Evolutionary conservation across 23 red algal species (phyloP).

Genomic region (Gracilaria gracilis): DNA sequence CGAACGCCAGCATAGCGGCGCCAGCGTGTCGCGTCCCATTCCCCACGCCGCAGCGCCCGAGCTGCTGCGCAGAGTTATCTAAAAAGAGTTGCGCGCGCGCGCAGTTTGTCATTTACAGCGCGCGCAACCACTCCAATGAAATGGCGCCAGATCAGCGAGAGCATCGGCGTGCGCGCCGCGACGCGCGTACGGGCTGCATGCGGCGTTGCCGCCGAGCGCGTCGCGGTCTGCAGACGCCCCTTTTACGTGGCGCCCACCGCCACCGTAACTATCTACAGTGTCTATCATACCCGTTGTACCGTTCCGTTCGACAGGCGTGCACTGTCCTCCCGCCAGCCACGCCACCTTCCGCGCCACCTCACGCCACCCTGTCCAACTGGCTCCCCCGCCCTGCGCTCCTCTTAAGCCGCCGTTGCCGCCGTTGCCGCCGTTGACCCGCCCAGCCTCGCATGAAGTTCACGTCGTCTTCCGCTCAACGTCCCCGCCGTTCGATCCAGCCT

Average conservation of each 20-base stretch:
- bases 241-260: neutral
- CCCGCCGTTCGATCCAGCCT: neutral
- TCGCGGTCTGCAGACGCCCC: neutral
- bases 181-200: slow-evolving; percentile 12
- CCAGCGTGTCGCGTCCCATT: neutral
- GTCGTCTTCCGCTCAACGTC: slow-evolving; percentile 6
- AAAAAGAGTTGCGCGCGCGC: too few species aligned
- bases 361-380: neutral
- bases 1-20: neutral
- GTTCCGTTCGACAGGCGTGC: neutral
- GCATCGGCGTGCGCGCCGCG: neutral
- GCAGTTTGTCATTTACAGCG: neutral
- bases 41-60: neutral
- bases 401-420: neutral
- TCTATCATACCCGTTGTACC: neutral
- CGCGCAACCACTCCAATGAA: neutral
- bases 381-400: neutral
- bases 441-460: slow-evolving; percentile 5
- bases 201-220: too few species aligned
- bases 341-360: neutral
- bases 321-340: neutral
- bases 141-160: slow-evolving; percentile 1
- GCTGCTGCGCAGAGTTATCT: neutral
- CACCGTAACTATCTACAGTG: too few species aligned
- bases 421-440: neutral